Base-by-base conservation (phyloP, 768 basidiomycete species). In the Leccinum rimulosum region DNA sequence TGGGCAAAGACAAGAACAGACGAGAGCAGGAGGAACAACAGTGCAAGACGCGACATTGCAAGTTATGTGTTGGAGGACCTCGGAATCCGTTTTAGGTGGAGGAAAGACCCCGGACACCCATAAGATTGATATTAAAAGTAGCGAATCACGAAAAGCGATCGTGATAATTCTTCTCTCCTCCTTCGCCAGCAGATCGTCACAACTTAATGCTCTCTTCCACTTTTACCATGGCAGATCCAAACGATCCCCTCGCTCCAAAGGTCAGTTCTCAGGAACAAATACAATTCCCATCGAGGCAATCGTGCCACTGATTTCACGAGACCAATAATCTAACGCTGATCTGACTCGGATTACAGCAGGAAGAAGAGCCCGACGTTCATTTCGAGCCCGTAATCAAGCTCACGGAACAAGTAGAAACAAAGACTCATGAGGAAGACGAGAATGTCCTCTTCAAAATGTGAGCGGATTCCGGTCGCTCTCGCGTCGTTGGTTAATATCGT, bases 311-410 rank as follows among this genome's bases (percentile, higher is more conserved):
- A 57, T 62, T 64, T 61, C 61, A 62, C 63, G 59, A 70, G 62
- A 61, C 62, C 50, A 54, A 43, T 35, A 47, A 63, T 64, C 61
- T 57, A 31, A 68, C 50, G 45, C 66, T 71, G 67, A 68, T 73
- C 69, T 69, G 58, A 61, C 66, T 25, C 56, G 60, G 45, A 62
- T 65, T 62, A 61, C 51, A 67, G 68, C 69, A 79, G 67, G 82
- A 85, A 60, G 94, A 96, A 74, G 92, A 95, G 75, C 69, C 81
- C 77, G 93, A 96, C 76, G 83, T 84, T 66, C 91, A 95, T 67
- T 98, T 94, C 76, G 95, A 97, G 77, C 97, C 97, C 53, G 92
- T 98, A 61, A 89, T 97, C 80, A 92, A 86, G 77, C 91, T 98
- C 76, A 96, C 94, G 8, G 91, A 99, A 76, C 87, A 93, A 73